Base-by-base conservation (phyloP, 2,329 filamentous ascomycete genomes). In the Fusarium concolor region DNA sequence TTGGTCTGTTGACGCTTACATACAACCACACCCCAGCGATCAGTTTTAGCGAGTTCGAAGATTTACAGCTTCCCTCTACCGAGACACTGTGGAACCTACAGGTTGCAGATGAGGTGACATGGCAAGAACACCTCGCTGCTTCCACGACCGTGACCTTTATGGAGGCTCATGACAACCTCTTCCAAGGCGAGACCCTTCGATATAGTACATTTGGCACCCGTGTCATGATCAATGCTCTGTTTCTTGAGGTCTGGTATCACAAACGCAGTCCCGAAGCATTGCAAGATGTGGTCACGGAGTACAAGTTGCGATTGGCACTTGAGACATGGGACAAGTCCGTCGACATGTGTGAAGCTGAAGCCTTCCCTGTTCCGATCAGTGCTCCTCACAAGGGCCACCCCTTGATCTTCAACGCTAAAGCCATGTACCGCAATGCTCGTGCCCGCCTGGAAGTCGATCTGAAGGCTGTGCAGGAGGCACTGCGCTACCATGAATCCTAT, bases 301-400 rank as follows among this genome's bases (percentile, higher is more conserved):
- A 97, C 87, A 98, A 97, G 85, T 90, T 99, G 65, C 90, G 96
- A 58, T 88, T 97, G 53, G 96, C 96, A 50, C 85, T 99, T 54
- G 95, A 98, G 82, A 97, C 95, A n/a, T 99, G 96, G 96, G 94
- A 98, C 84, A 96, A 92, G 81, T 97, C 95, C 39, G 87, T 98
- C 22, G 93, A 96, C 58, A 87, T 96, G 65, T 97, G 94, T 78
- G 95, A 98, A 82, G 91, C 94, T 4, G 96, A 99, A 80, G 90
- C 89, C 15, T 92, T 95, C 53, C 87, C 93, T 14, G 93, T 97
- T 51, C 93, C 94, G 52, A 87, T 98, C 70, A 97, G 93, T 78
- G 94, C 95, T 28, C 95, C 96, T 46, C 94, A 98, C 81, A 96
- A 97, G 79, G 94, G 94, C 17, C 96, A 98, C 76, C 96, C 96